Evolutionary conservation across 257 asterid species (phyloP).

Genomic region (Perilla frutescens): DNA sequence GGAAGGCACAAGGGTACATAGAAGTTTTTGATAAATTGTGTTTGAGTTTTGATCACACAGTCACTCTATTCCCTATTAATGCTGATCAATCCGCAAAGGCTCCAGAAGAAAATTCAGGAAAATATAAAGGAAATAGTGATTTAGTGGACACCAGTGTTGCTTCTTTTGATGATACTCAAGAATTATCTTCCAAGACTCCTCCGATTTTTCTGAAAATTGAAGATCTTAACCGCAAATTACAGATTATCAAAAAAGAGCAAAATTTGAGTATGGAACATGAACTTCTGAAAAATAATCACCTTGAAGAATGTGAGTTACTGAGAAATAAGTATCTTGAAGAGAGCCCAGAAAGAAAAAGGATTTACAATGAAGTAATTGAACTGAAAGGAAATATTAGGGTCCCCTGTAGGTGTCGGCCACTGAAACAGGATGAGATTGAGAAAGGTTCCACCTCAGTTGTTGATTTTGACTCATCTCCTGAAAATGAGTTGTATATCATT

Average conservation of each 20-base stretch:
- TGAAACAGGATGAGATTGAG: conserved; percentile 72
- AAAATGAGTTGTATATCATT: conserved; percentile 77
- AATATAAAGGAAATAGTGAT: conserved; percentile 44
- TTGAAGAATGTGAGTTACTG: conserved; percentile 60
- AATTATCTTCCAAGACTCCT: conserved; percentile 52
- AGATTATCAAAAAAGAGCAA: conserved; percentile 60
- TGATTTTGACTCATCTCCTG: conserved; percentile 76
- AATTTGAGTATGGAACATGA: conserved; percentile 74
- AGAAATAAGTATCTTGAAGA: conserved; percentile 78
- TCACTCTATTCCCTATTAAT: too few relatives aligned
- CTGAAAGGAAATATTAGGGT: conserved; percentile 96
- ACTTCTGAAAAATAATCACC: conserved; percentile 56
- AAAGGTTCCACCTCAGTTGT: conserved; percentile 69
- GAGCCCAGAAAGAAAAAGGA: conserved; percentile 67
- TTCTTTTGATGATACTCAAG: conserved; percentile 50
- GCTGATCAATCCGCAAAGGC: too few relatives aligned
- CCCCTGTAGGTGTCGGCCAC: conserved; percentile 94
- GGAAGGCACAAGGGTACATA: too few relatives aligned
- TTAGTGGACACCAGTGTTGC: conserved; percentile 44
- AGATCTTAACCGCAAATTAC: conserved; percentile 59
- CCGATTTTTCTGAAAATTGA: conserved; percentile 63
- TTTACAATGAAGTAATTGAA: conserved; percentile 89
- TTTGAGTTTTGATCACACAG: too few relatives aligned
- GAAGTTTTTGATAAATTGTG: too few relatives aligned
- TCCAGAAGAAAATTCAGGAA: too few relatives aligned